These are phyloP conservation scores for Nigrograna mackinnonii DNA, from an alignment of 2,329 filamentous ascomycete species.

Conservation along the genomic window DNA sequence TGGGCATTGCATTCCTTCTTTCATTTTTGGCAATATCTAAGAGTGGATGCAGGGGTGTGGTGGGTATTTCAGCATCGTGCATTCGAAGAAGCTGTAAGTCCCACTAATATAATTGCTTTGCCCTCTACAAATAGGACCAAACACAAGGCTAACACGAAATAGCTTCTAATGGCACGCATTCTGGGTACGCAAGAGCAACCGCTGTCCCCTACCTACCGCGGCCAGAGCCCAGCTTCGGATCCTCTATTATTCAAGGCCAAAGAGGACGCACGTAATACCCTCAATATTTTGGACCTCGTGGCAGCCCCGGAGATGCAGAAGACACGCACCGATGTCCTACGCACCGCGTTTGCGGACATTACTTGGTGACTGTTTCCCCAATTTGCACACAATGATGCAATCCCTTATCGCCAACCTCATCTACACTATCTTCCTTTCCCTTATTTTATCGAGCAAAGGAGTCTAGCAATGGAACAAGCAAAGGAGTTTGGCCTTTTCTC, in stretches of 20 bases:
- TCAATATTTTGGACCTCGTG: constrained; percentile 50
- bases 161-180: constrained; percentile 45
- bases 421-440: no score
- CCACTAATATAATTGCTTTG: background rate
- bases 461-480: no score
- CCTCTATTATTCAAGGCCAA: constrained; percentile 43
- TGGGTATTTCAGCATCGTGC: constrained; percentile 84
- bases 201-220: constrained; percentile 25
- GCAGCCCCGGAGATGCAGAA: constrained; percentile 53
- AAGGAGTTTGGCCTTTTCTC: no score
- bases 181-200: constrained; percentile 39
- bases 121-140: no score
- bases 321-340: constrained; percentile 50
- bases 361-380: constrained; percentile 22
- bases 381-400: background rate
- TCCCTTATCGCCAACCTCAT: background rate
- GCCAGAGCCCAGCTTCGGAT: constrained; percentile 30
- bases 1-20: constrained; percentile 77
- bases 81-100: constrained; percentile 75
- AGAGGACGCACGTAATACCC: constrained; percentile 47
- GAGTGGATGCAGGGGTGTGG: constrained; percentile 76
- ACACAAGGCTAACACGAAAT: background rate
- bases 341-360: constrained; percentile 48
- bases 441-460: no score
- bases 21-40: constrained; percentile 69